Percentiles rank a stretch among this genome's conserved stretches.
Conservation (phyloP, 176 grass and related monocot genomes). For the Guadua angustifolia region DNA sequence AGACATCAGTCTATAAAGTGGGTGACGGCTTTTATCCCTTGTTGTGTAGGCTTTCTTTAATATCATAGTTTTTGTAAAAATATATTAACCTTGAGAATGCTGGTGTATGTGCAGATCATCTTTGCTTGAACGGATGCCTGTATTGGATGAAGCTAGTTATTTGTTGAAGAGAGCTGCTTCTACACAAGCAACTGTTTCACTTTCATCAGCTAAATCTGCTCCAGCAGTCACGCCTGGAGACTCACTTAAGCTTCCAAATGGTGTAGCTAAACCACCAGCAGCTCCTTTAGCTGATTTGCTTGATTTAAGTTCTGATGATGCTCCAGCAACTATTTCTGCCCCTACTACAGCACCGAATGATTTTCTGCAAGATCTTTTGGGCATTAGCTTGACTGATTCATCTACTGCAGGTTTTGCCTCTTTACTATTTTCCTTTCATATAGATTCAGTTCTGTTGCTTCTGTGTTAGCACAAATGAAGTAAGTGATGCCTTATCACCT, state of each 20-base stretch:
- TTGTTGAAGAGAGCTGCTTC: slow-evolving; percentile 72
- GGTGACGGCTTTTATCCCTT: slow-evolving; percentile 36
- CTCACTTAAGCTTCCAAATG: slow-evolving; percentile 81
- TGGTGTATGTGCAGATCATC: slow-evolving; percentile 72
- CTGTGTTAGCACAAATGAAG: background rate
- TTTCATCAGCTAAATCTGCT: slow-evolving; percentile 62
- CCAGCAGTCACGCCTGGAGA: slow-evolving; percentile 49
- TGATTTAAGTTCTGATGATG: slow-evolving; percentile 87
- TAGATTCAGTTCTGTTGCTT: slow-evolving; percentile 28
- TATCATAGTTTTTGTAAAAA: slow-evolving; percentile 20
- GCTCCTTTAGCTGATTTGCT: slow-evolving; percentile 80
- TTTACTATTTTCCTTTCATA: slow-evolving; percentile 41
- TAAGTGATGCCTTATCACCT: slow-evolving; percentile 31
- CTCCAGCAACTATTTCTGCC: slow-evolving; percentile 49
- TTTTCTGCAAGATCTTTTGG: slow-evolving; percentile 88
- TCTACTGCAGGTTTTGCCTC: slow-evolving; percentile 68
- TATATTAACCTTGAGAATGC: slow-evolving; percentile 31
- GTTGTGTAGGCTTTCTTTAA: slow-evolving; percentile 14
- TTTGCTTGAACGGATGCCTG: slow-evolving; percentile 96
- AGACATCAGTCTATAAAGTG: slow-evolving; percentile 89
- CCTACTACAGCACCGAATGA: slow-evolving; percentile 59
- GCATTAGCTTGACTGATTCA: slow-evolving; percentile 66
- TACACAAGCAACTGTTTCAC: slow-evolving; percentile 57
- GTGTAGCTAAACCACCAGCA: slow-evolving; percentile 76
- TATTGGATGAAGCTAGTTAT: slow-evolving; percentile 86